Evolutionary conservation across 129 eudicot genomes (phyloP).

Genomic region (Ambrosia artemisiifolia): DNA sequence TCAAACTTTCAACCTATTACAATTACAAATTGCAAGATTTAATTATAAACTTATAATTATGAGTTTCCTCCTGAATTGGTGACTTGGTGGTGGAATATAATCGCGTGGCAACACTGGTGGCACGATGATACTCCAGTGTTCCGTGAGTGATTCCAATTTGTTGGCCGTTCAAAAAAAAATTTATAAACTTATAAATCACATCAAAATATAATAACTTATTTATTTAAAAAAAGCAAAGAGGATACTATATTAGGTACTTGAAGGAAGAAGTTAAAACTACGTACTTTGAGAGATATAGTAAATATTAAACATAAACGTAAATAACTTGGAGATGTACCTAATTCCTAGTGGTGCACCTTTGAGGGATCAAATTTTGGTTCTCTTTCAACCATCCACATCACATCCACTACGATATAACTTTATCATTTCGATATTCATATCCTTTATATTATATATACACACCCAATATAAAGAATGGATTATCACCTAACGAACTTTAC

Average conservation of each 20-base stretch:
- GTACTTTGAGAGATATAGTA: neutral
- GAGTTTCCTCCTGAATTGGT: too few species aligned
- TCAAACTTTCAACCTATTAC: neutral
- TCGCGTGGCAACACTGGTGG: too few species aligned
- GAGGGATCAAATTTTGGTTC: neutral
- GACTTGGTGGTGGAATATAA: too few species aligned
- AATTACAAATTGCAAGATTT: neutral
- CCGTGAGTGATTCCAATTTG: too few species aligned
- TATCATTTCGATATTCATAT: conserved; percentile 3
- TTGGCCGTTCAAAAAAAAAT: too few species aligned
- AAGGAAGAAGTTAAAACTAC: neutral
- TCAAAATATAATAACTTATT: neutral
- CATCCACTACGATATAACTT: conserved; percentile 25
- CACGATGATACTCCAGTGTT: too few species aligned
- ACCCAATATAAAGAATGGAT: neutral
- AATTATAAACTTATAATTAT: neutral
- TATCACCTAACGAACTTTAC: too few species aligned
- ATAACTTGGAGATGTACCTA: conserved; percentile 12
- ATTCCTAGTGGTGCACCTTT: conserved; percentile 21
- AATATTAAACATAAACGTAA: neutral
- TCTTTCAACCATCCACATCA: conserved; percentile 30
- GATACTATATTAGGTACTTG: neutral
- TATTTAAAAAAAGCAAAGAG: neutral
- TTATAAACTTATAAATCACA: neutral
- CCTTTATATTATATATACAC: neutral